phyloP scores from a whole-genome alignment of 2,329 filamentous ascomycete species.

The Verticillium dahliae region DNA sequence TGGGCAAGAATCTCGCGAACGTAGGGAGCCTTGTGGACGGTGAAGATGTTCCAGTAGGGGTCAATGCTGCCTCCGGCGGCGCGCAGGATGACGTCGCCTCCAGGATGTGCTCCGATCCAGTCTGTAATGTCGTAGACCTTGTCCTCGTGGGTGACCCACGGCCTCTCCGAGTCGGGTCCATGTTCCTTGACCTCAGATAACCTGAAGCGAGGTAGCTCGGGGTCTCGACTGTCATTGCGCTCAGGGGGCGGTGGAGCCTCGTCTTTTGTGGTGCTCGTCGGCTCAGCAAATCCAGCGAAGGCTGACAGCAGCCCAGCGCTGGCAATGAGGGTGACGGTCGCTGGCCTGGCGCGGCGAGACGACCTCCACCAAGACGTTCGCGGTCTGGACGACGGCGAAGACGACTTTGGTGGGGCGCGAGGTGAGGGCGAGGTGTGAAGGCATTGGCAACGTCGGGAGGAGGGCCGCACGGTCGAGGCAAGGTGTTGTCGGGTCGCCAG shows the following conservation, averaged over 20 bases:
- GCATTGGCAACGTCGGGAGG: not conserved
- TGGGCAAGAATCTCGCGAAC: conserved; percentile 59
- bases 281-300: conserved; percentile 3
- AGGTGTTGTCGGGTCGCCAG: conserved; percentile 1
- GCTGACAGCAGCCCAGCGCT: conserved; percentile 11
- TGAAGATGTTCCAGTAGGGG: conserved; percentile 64
- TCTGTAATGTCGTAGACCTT: conserved; percentile 67
- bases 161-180: conserved; percentile 41
- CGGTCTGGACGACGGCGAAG: not conserved
- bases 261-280: not conserved
- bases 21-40: conserved; percentile 59
- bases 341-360: conserved; percentile 3
- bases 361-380: not conserved
- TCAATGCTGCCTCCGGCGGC: conserved; percentile 60
- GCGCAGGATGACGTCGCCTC: conserved; percentile 60
- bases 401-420: not conserved
- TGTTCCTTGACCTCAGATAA: conserved; percentile 46
- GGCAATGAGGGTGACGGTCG: conserved; percentile 8
- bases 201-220: conserved; percentile 39
- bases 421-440: not conserved
- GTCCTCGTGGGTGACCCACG: conserved; percentile 59
- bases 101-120: conserved; percentile 59
- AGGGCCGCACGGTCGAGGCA: not conserved
- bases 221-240: conserved; percentile 24
- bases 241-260: conserved; percentile 5